Evolutionary conservation across 2,329 filamentous ascomycete species (phyloP), one percentile per base, ranked within the genome.

Genomic region (Aspergillus sp.): DNA sequence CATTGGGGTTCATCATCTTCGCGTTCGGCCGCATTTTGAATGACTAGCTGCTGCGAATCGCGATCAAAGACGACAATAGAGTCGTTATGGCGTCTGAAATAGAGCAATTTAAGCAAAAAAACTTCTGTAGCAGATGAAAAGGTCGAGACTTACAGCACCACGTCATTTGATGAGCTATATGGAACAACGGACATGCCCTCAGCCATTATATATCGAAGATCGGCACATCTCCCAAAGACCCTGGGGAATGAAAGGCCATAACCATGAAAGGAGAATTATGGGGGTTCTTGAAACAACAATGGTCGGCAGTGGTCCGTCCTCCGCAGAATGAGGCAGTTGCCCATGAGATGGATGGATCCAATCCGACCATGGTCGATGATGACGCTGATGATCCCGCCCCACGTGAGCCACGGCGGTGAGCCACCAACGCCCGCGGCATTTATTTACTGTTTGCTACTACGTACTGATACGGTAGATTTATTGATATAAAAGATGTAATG

Each of bases 1-100:
- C 96, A 99, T 53, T 86, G 84, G 57, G 92, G 68, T 30, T 77
- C 78, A 59, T 81, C 74, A 58, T 74, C 75, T 54, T 75, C 75
- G 46, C 54, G 65, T 56, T 73, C 68, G 20, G 83, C 78, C 37
- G 82, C 80, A 66, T 83, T 87, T 60, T 90, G 88, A 51, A 97
- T 89, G 66, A 91, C 91, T 63, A 99, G 86, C 66, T 93, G 90
- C 62, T 88, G 89, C 6, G 93, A 96, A 30, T 86, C 82, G 47
- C 87, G 89, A 76, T 99, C 93, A 70, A 90, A 93, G 39, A 98
- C 87, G 45, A 99, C 95, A 57, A 99, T 87, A 20, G 93, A 89
- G 77, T 96, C 91, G 70, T 91, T 89, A 74, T 97, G 92, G 61
- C 93, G 95, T 52, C 95, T 98, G 9, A 12, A 33, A 68, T 48